Percentiles rank a stretch among this genome's conserved stretches.
These are phyloP conservation scores for Fusarium dlaminii DNA, from an alignment of 2,329 filamentous ascomycete genomes.

Conservation along the genomic window DNA sequence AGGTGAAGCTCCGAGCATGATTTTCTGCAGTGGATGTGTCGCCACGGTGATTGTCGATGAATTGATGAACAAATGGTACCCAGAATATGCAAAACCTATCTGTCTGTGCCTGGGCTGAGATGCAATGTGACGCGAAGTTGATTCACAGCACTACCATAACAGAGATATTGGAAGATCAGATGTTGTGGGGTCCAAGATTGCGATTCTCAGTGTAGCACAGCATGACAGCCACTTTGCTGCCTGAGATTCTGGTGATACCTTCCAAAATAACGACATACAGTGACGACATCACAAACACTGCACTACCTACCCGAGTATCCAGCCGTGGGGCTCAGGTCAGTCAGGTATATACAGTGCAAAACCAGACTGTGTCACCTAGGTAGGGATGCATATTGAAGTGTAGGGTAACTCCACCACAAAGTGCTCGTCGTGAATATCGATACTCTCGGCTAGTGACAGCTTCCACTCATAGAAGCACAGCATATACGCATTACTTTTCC, in stretches of 20 bases:
- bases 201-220: constrained; percentile 18
- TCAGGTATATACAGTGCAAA: not conserved
- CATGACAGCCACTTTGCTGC: not conserved
- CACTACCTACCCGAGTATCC: not conserved
- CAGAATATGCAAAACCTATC: constrained; percentile 8
- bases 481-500: constrained; percentile 6
- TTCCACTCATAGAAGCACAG: not conserved
- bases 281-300: not conserved
- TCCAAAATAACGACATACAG: constrained; percentile 12
- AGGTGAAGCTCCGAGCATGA: not conserved
- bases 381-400: not conserved
- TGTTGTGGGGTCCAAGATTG: constrained; percentile 12
- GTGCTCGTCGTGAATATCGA: not conserved
- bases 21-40: not conserved
- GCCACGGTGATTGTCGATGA: constrained; percentile 5
- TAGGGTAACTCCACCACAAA: constrained; percentile 20
- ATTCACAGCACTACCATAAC: not conserved
- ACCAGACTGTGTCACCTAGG: not conserved
- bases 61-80: not conserved
- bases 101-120: constrained; percentile 26
- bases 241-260: not conserved
- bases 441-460: constrained; percentile 3
- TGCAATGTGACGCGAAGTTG: constrained; percentile 23
- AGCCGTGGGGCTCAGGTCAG: not conserved
- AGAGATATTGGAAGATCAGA: constrained; percentile 16